Percentiles rank a stretch among this genome's conserved stretches.
Evolutionary conservation across 345 rosid genomes (phyloP).

Genomic region (Durio zibethinus): DNA sequence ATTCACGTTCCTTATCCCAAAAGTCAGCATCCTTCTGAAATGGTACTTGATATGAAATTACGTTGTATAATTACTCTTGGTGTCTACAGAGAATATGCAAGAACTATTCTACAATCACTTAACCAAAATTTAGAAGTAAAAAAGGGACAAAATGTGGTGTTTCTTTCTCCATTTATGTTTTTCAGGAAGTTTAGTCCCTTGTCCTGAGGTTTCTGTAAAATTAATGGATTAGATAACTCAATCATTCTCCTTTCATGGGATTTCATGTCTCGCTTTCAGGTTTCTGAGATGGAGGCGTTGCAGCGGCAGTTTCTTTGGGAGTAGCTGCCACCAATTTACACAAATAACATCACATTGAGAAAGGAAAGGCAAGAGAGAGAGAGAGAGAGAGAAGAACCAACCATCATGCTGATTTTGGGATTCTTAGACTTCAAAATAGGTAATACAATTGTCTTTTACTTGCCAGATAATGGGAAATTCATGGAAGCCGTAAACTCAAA

Average conservation of each 20-base stretch:
- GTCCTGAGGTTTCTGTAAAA: conserved; percentile 22
- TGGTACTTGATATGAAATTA: neutral
- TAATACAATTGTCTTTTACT: neutral
- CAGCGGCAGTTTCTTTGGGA: conserved; percentile 35
- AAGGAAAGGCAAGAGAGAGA: neutral
- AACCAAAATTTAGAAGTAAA: neutral
- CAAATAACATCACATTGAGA: neutral
- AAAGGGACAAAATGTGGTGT: neutral
- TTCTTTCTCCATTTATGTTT: conserved; percentile 20
- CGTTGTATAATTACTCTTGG: neutral
- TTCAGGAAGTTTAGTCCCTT: conserved; percentile 22
- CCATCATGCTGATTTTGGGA: conserved; percentile 27
- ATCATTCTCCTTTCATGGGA: conserved; percentile 5
- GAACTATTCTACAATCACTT: neutral
- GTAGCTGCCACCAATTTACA: conserved; percentile 30
- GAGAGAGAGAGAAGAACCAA: neutral
- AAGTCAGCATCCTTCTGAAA: neutral
- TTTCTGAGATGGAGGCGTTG: conserved; percentile 45
- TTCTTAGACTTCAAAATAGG: too few species aligned
- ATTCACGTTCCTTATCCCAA: neutral
- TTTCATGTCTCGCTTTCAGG: conserved; percentile 38
- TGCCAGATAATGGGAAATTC: neutral
- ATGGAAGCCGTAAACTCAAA: neutral
- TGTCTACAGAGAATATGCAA: neutral
- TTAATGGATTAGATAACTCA: neutral